Evolutionary conservation across 2,329 filamentous ascomycete species (phyloP), one percentile per base, ranked within the genome.

Genomic region (Neonectria magnoliae): DNA sequence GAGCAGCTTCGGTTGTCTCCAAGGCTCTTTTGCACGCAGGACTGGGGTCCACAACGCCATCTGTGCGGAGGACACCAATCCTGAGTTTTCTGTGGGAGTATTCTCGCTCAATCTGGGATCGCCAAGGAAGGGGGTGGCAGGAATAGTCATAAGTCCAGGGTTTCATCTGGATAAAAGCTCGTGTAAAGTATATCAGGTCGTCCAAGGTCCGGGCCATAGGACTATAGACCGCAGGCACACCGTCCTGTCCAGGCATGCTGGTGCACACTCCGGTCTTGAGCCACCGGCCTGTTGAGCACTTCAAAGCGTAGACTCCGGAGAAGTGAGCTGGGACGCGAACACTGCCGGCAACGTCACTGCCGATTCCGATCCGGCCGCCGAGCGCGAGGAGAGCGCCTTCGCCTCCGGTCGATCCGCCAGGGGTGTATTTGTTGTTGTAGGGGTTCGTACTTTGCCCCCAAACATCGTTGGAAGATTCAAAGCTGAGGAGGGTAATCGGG

Each of bases 211-310:
- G 87, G 3, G 94, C 88, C 95, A 98, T 98, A 5, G 94, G 94
- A 62, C 92, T 95, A 80, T 94, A 97, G 20, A 97, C 93, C 68
- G 91, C 93, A 1, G 93, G 90, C 33, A 98, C 89, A 1, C 94
- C 94, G 76, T 98, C 95, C 76, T 98, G 94, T 0, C 95, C 95
- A 0, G 92, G 89, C 93, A 97, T 97, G 72, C 91, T 94, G 0
- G 94, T 97, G 66, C 87, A 88, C 76, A 93, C 90, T 10, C 93
- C 93, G 45, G 88, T 85, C 78, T 97, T 97, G 1, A 93, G 93
- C 93, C 94, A 98, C 53, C 94, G 87, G 2, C 95, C 94, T 1
- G 93, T 97, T 3, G 92, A 94, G 80, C 94, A 97, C 38, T 92
- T 89, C 25, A 98, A 81, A 18, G 91, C 91, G 79, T 97, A 98